Base-by-base conservation (phyloP, 495 filamentous ascomycete species). In the Tuber calosporum region DNA sequence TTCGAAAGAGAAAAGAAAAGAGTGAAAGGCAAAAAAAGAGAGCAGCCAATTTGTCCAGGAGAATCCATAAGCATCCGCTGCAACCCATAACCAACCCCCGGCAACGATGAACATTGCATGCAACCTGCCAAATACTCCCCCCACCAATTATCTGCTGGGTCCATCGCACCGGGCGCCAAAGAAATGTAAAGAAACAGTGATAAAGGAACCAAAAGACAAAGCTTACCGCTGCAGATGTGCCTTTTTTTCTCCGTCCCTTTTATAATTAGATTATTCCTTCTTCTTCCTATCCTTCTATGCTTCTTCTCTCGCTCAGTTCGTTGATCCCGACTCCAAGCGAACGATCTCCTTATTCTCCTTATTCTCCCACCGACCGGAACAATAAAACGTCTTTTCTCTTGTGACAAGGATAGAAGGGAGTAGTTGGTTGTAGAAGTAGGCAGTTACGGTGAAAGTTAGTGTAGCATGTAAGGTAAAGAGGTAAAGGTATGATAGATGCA, bases 21-120 rank as follows among this genome's bases (percentile, higher is more conserved):
- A 17, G 15, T n/a, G 9, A 11, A 62, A 19, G 26, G 26, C 13
- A 3, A 34, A 34, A 34, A 62, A 62, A 30, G 53, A 62, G 53
- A 62, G 17, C 53, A 30, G 53, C 53, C 53, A 62, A 62, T 62
- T 62, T n/a, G 53, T 62, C 53, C 53, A 34, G 13, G 53, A 62
- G 53, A 26, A 62, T 62, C 53, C 26, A 62, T 62, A 30, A 34
- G 53, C 53, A 62, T 62, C 53, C 53, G 53, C 53, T 3, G 53
- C 53, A 62, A 34, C 53, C 53, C 26, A 62, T 34, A 62, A 15
- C 53, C 53, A 62, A 62, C 53, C 53, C 53, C 53, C 53, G 53
- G 53, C 13, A 26, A 62, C 53, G 53, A 78, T 77, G 76, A 70
- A 53, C 76, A 69, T 78, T 70, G 53, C 76, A 74, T 78, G 76